Evolutionary conservation across 371 early-diverging fungal species (phyloP), one percentile per base, ranked within the genome.

Genomic region (Mucor saturninus): DNA sequence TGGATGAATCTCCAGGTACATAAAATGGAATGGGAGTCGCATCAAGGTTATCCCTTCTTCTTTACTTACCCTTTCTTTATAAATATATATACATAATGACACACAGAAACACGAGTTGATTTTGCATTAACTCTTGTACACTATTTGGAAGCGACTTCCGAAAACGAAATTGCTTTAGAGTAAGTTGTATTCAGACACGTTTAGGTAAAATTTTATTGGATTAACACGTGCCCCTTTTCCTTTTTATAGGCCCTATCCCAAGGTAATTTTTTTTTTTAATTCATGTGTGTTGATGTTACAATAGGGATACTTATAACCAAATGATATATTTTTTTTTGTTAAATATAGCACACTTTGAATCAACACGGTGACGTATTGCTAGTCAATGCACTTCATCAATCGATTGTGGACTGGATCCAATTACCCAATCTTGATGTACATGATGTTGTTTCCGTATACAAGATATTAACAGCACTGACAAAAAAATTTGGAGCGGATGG

Each of bases 391-490:
- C 60, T 86, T 29, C 86, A 88, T 50, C 79, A 82, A 54, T 71
- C 80, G 3, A 52, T 92, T 40, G 72, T 86, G 46, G 81, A 86
- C 14, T 89, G 86, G 78, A 78, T 84, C 5, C 71, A 79, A 21
- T 56, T 80, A 7, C 64, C 80, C 0, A 73, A 67, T 38, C 70
- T 80, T n/a, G 76, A 73, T 5, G 89, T 88, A 0, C 74, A 71
- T 1, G 93, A 93, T 61, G 80, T 84, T 61, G 64, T 83, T 0
- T 77, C 86, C 3, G 62, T 91, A 30, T 79, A 77, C 28, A 79
- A 81, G 2, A 68, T 84, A 8, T 60, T 91, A 9, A 64, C 81
- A n/a, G 76, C 83, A 1, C 45, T 86, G 54, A 81, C 86, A 15
- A 70, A 74, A 43, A 74, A 76, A 5, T 88, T 88, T 61, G 81